Base-by-base conservation (phyloP, 345 rosid genomes). In the Odontarrhena argentea region DNA sequence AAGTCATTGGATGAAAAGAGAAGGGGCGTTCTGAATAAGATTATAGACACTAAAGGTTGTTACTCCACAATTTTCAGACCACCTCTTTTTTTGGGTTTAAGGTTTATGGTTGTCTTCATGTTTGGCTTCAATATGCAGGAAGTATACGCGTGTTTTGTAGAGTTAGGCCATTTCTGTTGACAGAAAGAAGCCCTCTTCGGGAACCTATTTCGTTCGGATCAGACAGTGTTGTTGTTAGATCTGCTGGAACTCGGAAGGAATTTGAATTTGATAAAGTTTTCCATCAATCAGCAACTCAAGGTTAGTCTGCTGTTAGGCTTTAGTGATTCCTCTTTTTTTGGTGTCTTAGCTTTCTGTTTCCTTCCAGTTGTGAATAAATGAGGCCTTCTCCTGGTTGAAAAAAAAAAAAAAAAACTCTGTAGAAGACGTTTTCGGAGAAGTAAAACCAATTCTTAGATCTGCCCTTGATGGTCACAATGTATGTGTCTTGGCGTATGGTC, bases 401-500 rank as follows among this genome's bases (percentile, higher is more conserved):
- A 72, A 81, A 71, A 42, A 37, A 81, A 83, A 78, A 18, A 18
- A 18, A 18, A 18, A 18, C 71, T 74, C 56, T 80, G 85, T 65
- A 93, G 97, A 86, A 66, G 91, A 90, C 67, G 77, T 86, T 70
- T 93, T 87, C 46, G 68, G 66, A 62, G 98, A 93, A 76, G 89
- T 88, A 24, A 84, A 84, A 75, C 91, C 97, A 3, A 78, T 90
- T 63, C 82, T 90, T 65, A 79, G 88, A 84, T 93, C 92, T 56
- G 98, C 94, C 2, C 88, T 93, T 35, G 97, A 93, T 62, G 98
- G 98, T 35, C 83, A 90, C 79, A 86, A 86, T 75, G 98, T 81
- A 14, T 90, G 94, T 59, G 71, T 93, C n/a, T 75, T 93, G 66
- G 98, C 98, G 9, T 93, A 85, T 73, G 97, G 96, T 61, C 96